A percentile compares a stretch with the other conserved stretches of the same genome.
These are phyloP conservation scores for Cordyceps javanica DNA, from an alignment of 2,329 filamentous ascomycete genomes.

Conservation along the genomic window DNA sequence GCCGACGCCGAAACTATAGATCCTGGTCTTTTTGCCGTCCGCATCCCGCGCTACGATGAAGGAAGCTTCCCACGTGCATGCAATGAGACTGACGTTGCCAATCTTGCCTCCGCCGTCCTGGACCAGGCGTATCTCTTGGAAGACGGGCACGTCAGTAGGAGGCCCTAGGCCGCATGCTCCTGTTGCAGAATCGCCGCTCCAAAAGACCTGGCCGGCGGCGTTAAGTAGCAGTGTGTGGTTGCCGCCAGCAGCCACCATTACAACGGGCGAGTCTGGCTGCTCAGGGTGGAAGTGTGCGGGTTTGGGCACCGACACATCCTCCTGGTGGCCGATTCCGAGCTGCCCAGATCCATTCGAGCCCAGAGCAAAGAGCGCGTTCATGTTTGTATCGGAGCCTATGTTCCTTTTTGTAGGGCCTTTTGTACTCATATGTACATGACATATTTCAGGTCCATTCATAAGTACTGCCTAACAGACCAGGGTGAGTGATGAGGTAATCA, in stretches of 20 bases:
- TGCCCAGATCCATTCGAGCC: slow-evolving; percentile 76
- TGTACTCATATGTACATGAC: too few relatives aligned
- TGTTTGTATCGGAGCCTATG: slow-evolving; percentile 18
- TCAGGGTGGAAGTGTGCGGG: slow-evolving; percentile 49
- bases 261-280: slow-evolving; percentile 29
- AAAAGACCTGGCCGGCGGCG: slow-evolving; percentile 53
- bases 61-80: slow-evolving; percentile 75
- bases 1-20: slow-evolving; percentile 62
- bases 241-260: slow-evolving; percentile 57
- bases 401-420: too few relatives aligned
- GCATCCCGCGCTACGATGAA: slow-evolving; percentile 49
- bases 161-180: slow-evolving; percentile 48
- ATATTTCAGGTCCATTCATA: too few relatives aligned
- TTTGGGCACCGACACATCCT: slow-evolving; percentile 64
- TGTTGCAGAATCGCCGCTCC: slow-evolving; percentile 53
- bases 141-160: slow-evolving; percentile 27
- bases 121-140: slow-evolving; percentile 33
- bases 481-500: slow-evolving; percentile 10
- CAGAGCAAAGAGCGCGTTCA: slow-evolving; percentile 58
- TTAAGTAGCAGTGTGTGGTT: slow-evolving; percentile 79
- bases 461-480: neutral
- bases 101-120: slow-evolving; percentile 23
- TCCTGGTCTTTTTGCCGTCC: slow-evolving; percentile 34
- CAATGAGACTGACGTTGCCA: slow-evolving; percentile 37
- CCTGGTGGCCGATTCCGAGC: slow-evolving; percentile 62